Evolutionary conservation across 2,329 filamentous ascomycete genomes (phyloP).

Genomic region (Penicillium sp.): DNA sequence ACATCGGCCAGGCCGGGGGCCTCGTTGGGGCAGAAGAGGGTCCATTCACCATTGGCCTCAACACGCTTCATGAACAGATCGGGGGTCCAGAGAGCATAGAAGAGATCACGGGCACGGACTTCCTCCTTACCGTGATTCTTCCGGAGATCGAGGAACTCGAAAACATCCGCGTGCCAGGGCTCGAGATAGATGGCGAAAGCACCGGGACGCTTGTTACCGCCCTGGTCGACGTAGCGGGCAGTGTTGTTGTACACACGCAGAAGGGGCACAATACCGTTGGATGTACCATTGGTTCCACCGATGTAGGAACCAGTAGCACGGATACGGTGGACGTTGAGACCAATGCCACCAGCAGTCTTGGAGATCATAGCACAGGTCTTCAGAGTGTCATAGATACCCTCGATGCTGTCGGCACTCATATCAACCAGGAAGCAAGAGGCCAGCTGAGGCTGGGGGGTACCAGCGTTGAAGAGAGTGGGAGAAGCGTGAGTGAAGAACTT

Average conservation of each 20-base stretch:
- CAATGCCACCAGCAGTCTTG: conserved; percentile 98
- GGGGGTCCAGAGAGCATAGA: conserved; percentile 97
- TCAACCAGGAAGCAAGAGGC: conserved; percentile 98
- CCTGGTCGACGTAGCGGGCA: conserved; percentile 96
- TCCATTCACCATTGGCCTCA: conserved; percentile 95
- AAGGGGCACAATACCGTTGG: conserved; percentile 97
- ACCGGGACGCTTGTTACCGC: conserved; percentile 97
- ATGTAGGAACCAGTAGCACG: conserved; percentile 98
- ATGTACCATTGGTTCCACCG: conserved; percentile 94
- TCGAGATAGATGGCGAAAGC: conserved; percentile 99
- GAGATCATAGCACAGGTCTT: conserved; percentile 99
- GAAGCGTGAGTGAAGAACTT: conserved; percentile 99
- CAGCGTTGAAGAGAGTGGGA: conserved; percentile 95
- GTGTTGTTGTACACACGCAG: conserved; percentile 99
- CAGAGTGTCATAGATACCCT: conserved; percentile 97
- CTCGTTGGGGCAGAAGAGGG: conserved; percentile 96
- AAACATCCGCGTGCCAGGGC: conserved; percentile 97
- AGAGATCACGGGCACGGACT: conserved; percentile 91
- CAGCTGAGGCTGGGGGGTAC: conserved; percentile 89
- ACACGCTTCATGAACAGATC: conserved; percentile 99
- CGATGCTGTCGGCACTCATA: conserved; percentile 99
- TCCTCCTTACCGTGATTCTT: conserved; percentile 99
- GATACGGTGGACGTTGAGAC: conserved; percentile 93
- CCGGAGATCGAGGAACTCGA: conserved; percentile 93
- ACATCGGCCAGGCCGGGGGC: conserved; percentile 92